A percentile compares a stretch with the other conserved stretches of the same genome.
phyloP scores from a whole-genome alignment of 768 basidiomycete species.

The Suillus lakei region DNA sequence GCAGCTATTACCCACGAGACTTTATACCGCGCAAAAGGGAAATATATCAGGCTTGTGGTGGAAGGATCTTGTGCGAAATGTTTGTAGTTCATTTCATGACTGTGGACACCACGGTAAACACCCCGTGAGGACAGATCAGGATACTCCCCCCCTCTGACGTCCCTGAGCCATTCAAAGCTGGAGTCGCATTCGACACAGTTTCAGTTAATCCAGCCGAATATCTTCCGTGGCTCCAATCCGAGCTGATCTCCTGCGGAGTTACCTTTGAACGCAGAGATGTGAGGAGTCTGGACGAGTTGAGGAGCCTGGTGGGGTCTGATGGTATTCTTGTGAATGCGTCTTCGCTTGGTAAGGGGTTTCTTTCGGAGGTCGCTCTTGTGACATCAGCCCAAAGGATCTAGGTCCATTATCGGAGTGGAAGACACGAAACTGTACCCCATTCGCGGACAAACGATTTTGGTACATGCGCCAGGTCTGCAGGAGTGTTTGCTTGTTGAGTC shows the following conservation, averaged over 20 bases:
- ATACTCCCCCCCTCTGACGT: constrained; percentile 38
- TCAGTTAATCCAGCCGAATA: constrained; percentile 57
- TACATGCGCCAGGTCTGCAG: constrained; percentile 67
- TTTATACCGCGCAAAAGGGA: constrained; percentile 31
- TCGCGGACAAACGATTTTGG: constrained; percentile 82
- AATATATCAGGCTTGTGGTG: constrained; percentile 41
- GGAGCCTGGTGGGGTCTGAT: constrained; percentile 38
- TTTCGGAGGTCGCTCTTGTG: constrained; percentile 1
- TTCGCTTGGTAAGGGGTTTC: constrained; percentile 47
- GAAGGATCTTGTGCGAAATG: constrained; percentile 43
- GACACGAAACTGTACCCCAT: constrained; percentile 77
- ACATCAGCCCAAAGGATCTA: constrained; percentile 50
- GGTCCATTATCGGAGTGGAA: constrained; percentile 79
- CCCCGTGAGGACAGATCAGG: constrained; percentile 34
- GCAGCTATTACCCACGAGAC: constrained; percentile 43
- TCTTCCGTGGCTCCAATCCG: constrained; percentile 50
- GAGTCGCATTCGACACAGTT: constrained; percentile 50
- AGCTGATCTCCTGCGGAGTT: constrained; percentile 45
- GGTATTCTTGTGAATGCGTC: constrained; percentile 61
- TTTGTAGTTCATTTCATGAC: constrained; percentile 23
- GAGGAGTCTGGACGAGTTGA: constrained; percentile 50
- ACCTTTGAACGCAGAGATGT: constrained; percentile 48
- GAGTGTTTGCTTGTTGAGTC: constrained; percentile 33
- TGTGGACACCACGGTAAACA: background rate
- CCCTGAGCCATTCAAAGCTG: constrained; percentile 39